Base-by-base conservation (phyloP, 306 rosid genomes). In the Casuarina glauca region DNA sequence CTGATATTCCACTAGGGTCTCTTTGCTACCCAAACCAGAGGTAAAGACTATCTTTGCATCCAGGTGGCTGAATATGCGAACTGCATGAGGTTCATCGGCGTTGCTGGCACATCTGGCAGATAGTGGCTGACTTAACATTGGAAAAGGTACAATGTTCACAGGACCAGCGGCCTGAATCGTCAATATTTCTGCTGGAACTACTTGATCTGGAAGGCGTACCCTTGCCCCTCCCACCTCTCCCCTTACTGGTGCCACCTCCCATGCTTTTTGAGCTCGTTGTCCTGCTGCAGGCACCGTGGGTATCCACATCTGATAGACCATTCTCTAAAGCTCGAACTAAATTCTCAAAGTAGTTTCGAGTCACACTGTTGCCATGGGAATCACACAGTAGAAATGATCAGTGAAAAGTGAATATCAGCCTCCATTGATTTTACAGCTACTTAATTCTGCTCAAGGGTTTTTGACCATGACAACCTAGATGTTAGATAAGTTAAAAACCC, bases 271-370 rank as follows among this genome's bases (percentile, higher is more conserved):
- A 83, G 77, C 83, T 79, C 0, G 87, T 73, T 71, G 91, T 88
- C 84, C 82, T 81, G 78, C 91, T 88, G 9, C 86, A 78, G 79
- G 89, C 66, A 39, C 86, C 91, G 74, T 85, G 86, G 60, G 84
- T 79, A 55, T 81, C 88, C 81, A 88, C 91, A 43, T 88, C 88
- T 57, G 85, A 41, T 43, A 86, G 77, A 55, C 90, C 88, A 79
- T 88, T 88, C 85, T 88, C 92, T 39, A 88, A 84, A 77, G 92
- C 88, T 74, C 87, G 70, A 50, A 88, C 92, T 84, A 88, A 76
- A 73, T 88, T 88, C 86, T 88, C 92, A 61, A 86, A 88, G 88
- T 84, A 88, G 79, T 88, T 88, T 69, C 81, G 85, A 73, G 92
- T 88, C 82, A 88, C 92, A 70, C 92, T 70, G 76, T 57, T 62